Evolutionary conservation across 495 filamentous ascomycete genomes (phyloP).

Genomic region (Hypomontagnella monticulosa): DNA sequence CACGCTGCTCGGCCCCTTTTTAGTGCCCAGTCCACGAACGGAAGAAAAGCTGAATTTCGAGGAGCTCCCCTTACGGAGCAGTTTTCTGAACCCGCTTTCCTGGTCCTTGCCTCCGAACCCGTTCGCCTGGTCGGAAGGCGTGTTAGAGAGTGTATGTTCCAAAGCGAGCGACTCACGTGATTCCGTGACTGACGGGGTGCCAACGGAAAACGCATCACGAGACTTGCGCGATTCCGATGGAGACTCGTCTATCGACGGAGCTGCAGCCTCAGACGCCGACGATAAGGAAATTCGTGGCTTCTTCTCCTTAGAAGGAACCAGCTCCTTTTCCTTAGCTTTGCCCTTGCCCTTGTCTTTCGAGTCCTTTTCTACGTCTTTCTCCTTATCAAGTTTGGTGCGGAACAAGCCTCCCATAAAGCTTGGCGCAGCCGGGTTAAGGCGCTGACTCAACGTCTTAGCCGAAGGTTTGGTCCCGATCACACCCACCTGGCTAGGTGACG

Average conservation of each 20-base stretch:
- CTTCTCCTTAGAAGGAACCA: constrained; percentile 48
- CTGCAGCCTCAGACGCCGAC: constrained; percentile 51
- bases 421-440: constrained; percentile 62
- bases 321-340: constrained; percentile 43
- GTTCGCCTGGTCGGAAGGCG: constrained; percentile 68
- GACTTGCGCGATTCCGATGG: constrained; percentile 71
- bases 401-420: constrained; percentile 61
- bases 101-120: constrained; percentile 55
- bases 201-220: constrained; percentile 57
- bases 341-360: constrained; percentile 49
- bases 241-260: constrained; percentile 58
- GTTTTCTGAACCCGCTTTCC: constrained; percentile 70
- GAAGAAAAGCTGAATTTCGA: constrained; percentile 80
- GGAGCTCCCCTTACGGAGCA: constrained; percentile 81
- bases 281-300: constrained; percentile 46
- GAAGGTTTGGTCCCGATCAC: constrained; percentile 60
- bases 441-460: constrained; percentile 52
- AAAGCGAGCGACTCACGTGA: constrained; percentile 74
- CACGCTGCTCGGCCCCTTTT: constrained; percentile 64
- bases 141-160: constrained; percentile 72
- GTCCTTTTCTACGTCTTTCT: constrained; percentile 49
- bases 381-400: constrained; percentile 53
- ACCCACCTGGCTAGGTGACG: constrained; percentile 56
- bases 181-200: constrained; percentile 72
- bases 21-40: constrained; percentile 64